Evolutionary conservation across 257 asterid genomes (phyloP), one percentile per base, ranked within the genome.

Genomic region (Solanum peruvianum): DNA sequence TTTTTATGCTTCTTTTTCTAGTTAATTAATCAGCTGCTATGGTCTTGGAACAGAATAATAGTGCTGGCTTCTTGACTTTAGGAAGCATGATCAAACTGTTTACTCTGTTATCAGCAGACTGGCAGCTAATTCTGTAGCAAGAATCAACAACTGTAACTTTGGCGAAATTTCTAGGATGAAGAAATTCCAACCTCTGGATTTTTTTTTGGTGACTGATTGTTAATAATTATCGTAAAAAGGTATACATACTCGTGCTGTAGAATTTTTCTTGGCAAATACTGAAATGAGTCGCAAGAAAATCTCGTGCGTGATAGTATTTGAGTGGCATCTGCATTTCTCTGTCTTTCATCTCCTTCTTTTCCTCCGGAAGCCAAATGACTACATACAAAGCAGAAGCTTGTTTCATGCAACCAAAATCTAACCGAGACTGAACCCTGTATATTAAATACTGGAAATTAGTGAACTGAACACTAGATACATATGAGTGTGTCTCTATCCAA

Each of bases 331-430:
- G 90, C 78, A 73, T 94, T 94, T 92, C 97, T 90, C 84, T 88
- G 91, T 89, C 89, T 93, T 87, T 93, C 94, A 37, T 94, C 94
- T 8, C 95, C 90, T 86, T 82, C 83, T 72, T 85, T 89, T 86
- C 90, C 91, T 11, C 91, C 91, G 2, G 91, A 89, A 45, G 96
- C 95, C 88, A 93, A 90, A 90, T 93, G 96, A 83, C 93, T 76
- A 81, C 96, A 91, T 78, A 92, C 95, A 69, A 93, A 93, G 83
- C 96, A 92, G 85, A 93, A 91, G 91, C 93, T 92, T 87, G 95
- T 93, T 87, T 88, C 91, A 31, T 92, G 91, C 89, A 92, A 67
- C 89, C 89, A 85, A 86, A 93, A 92, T 86, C 96, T 92, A 90
- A 91, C 87, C 71, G 94, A 92, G 87, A 92, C 94, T 77, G 96